Conservation (phyloP, 225 moss, liverwort and hornwort genomes). For the Pseudisothecium myosuroides region DNA sequence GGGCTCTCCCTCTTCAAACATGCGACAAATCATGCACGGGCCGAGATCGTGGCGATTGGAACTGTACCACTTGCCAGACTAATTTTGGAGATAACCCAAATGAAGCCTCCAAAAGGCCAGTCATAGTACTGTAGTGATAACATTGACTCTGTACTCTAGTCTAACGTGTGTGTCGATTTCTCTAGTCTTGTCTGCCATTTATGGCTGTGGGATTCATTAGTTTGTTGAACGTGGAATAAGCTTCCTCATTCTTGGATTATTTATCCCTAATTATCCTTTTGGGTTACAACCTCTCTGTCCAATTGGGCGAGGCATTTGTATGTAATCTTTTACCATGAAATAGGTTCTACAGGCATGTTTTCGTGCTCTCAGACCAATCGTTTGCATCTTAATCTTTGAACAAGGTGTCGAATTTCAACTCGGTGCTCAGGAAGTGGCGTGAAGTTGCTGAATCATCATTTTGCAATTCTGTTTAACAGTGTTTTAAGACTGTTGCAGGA, state of each 20-base stretch:
- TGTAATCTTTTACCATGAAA: constrained; percentile 4
- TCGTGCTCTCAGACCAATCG: constrained; percentile 1
- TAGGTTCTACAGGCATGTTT: background rate
- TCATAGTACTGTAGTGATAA: constrained; percentile 7
- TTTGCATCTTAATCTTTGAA: background rate
- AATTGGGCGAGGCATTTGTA: constrained; percentile 2
- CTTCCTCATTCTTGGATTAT: constrained; percentile 15
- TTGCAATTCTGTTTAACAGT: background rate
- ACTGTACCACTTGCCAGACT: constrained; percentile 71
- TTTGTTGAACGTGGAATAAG: background rate
- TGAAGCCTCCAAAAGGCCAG: constrained; percentile 43
- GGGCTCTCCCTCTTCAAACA: constrained; percentile 81
- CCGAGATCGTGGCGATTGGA: constrained; percentile 75
- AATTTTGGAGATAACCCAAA: constrained; percentile 58
- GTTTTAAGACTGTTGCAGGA: background rate
- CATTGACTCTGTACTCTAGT: constrained; percentile 11
- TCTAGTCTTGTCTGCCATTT: background rate
- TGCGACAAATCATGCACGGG: constrained; percentile 62
- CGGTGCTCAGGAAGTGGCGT: background rate
- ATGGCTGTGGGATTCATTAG: background rate
- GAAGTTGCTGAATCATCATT: background rate
- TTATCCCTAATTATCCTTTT: background rate
- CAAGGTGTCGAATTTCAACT: background rate
- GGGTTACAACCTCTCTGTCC: background rate
- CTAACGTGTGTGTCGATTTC: background rate